Evolutionary conservation across 192 early-diverging fungal genomes (phyloP).

Genomic region (Irineochytrium annulatum): DNA sequence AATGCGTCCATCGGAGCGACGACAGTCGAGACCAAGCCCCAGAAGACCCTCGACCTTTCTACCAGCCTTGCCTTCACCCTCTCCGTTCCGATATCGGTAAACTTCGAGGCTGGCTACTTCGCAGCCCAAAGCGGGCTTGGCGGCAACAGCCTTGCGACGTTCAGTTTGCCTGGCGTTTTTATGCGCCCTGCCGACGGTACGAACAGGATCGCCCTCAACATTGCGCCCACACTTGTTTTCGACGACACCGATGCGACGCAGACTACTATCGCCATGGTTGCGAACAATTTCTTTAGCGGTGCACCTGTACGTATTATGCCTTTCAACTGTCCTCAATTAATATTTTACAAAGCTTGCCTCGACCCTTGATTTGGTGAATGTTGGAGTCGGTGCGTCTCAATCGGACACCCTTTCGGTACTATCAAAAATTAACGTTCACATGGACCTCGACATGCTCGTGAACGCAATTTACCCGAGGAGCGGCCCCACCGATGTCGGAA

Average conservation of each 20-base stretch:
- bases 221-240: slow-evolving; percentile 21
- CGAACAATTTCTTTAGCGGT: slow-evolving; percentile 23
- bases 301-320: no score
- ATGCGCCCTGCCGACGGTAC: background rate
- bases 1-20: background rate
- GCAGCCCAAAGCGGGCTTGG: slow-evolving; percentile 2
- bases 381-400: slow-evolving; percentile 15
- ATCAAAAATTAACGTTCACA: slow-evolving; percentile 7
- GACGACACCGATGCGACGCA: slow-evolving; percentile 24
- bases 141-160: slow-evolving; percentile 16
- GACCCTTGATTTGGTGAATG: slow-evolving; percentile 2
- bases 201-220: slow-evolving; percentile 17
- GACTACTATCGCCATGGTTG: slow-evolving; percentile 16
- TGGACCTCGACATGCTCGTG: background rate
- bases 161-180: slow-evolving; percentile 8
- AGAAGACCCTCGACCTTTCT: background rate
- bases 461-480: slow-evolving; percentile 4
- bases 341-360: slow-evolving; percentile 19
- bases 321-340: no score
- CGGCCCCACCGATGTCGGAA: slow-evolving; percentile 10
- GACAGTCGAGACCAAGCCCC: background rate
- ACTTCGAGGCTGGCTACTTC: background rate
- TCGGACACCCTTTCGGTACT: background rate
- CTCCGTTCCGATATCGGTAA: background rate
- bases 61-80: background rate